These are phyloP conservation scores for Cladobotryum protrusum DNA, from an alignment of 2,329 filamentous ascomycete genomes.

Conservation along the genomic window DNA sequence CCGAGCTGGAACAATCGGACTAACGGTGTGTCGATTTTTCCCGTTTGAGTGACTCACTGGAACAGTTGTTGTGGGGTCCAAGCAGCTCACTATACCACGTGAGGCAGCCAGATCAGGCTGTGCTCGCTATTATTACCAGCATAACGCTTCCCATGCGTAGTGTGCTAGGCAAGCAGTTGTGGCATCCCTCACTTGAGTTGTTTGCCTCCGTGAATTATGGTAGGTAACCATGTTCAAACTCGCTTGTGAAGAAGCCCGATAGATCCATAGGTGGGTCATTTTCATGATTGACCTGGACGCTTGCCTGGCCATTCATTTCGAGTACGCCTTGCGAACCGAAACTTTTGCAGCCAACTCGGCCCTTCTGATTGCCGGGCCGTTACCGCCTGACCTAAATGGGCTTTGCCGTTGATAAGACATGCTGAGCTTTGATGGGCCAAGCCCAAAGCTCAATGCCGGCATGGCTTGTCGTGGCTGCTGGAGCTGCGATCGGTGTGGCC, in stretches of 20 bases:
- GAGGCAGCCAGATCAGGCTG: slow-evolving; percentile 19
- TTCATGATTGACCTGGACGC: slow-evolving; percentile 2
- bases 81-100: slow-evolving; percentile 1
- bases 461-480: slow-evolving; percentile 4
- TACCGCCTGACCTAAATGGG: slow-evolving; percentile 1
- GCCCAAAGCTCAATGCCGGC: slow-evolving; percentile 4
- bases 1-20: no score
- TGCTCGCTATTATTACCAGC: slow-evolving; percentile 10
- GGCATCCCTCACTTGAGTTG: slow-evolving; percentile 14
- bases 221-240: background rate
- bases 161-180: slow-evolving; percentile 7
- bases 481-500: background rate
- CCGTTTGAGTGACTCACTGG: background rate
- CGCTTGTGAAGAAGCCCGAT: background rate
- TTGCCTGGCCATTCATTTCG: slow-evolving; percentile 6
- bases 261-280: background rate
- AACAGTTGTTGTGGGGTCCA: background rate
- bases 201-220: slow-evolving; percentile 3
- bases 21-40: no score
- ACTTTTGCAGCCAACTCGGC: background rate
- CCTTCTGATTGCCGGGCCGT: background rate
- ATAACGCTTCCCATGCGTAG: slow-evolving; percentile 3
- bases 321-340: background rate
- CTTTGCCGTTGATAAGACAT: no score
- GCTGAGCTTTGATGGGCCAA: background rate